Base-by-base conservation (phyloP, 768 basidiomycete genomes). In the Fomitopsis pulvina region DNA sequence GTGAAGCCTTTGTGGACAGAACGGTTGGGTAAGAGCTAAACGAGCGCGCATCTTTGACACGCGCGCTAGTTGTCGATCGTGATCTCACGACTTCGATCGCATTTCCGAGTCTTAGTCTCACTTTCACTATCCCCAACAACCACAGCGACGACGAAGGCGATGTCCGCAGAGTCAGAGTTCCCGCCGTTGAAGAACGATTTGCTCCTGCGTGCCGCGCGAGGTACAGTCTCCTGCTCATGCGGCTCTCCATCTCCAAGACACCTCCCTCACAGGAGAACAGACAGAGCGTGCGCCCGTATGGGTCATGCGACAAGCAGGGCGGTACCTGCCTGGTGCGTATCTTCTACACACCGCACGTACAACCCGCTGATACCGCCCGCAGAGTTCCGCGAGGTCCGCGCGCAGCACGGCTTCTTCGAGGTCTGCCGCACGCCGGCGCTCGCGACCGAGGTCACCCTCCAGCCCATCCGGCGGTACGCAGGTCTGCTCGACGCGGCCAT, bases 231-330 rank as follows among this genome's bases (percentile, higher is more conserved):
- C 4, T 22, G 50, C 34, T 32, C 18, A 37, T 47, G 28, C 51
- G 40, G 43, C 10, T 39, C 26, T 26, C 38, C 32, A 30, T 21
- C 42, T 43, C 43, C 34, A 40, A 38, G 22, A 34, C 48, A 16
- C 24, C 11, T 24, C 24, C n/a, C 6, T 27, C 50, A 14, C 57
- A 85, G 90, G 90, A 25, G 86, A 95, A 67, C 73, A 76, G 64
- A 93, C 90, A 0, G 90, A 92, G 61, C 81, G 88, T 48, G 92
- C 93, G 6, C 93, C 94, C n/a, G 92, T 93, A 50, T 97, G 94
- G 94, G 87, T 95, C 44, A 97, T 97, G 94, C 81, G 94, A 29
- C 94, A 97, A 65, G 94, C 94, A 21, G 94, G 94, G 43, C 81
- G 94, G 46, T 94, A 95, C 70, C 80, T 97, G 41, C 94, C 94